Evolutionary conservation across 495 filamentous ascomycete genomes (phyloP), one percentile per base, ranked within the genome.

Genomic region (Xylaria bambusicola): DNA sequence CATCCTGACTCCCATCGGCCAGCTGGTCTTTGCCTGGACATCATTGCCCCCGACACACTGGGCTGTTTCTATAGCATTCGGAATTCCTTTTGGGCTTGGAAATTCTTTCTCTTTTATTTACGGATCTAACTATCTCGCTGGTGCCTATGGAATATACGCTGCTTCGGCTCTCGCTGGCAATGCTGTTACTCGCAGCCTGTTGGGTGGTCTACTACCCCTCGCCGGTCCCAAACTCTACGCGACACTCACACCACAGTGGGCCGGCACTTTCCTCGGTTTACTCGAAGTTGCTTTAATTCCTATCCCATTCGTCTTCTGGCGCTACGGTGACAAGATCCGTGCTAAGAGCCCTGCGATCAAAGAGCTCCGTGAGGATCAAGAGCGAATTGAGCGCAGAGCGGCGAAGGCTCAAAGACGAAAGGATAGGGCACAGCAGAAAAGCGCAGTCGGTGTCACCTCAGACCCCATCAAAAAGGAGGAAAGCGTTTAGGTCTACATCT

Each of bases 11-110:
- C 87, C 91, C 0, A 73, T 88, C 33, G 90, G 89, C 49, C 86
- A 92, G 70, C 76, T 96, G 5, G 83, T 82, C 72, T 96, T 96
- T 66, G 82, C 85, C 24, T 93, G 89, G 90, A 96, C 91, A 0
- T 90, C 87, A 52, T 79, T 84, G 0, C 88, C 89, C 0, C 79
- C 83, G 3, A 90, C 92, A 31, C 91, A 88, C 68, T 91, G 89
- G 85, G 81, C 87, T 40, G 75, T 84, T 48, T 88, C 90, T 17
- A 86, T 94, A 62, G 71, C 89, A 4, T 86, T 89, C 4, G 90
- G 91, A 20, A 79, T 95, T 6, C 88, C 88, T 6, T 96, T 93
- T 66, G 90, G 90, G 13, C 76, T 84, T 3, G 91, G 91, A 0
- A 94, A 93, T 62, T 84, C 84, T 2, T 78, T 85, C 2, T 83